A percentile compares a stretch with the other conserved stretches of the same genome.
Evolutionary conservation across 2,329 filamentous ascomycete species (phyloP).

Genomic region (Calonectria naviculata): DNA sequence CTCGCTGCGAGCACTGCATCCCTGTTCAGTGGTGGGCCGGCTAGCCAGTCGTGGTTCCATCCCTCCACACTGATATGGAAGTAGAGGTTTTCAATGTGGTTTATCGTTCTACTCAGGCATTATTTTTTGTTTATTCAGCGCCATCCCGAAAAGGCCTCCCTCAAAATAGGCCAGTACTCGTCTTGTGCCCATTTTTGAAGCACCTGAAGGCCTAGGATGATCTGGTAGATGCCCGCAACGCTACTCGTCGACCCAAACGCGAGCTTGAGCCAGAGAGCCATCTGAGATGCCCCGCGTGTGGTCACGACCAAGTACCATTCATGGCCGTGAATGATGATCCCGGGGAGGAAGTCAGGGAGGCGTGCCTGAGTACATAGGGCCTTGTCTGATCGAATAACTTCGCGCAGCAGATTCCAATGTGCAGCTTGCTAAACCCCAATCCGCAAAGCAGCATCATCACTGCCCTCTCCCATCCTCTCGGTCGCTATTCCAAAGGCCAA

Average conservation of each 20-base stretch:
- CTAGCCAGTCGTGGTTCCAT: too few relatives aligned
- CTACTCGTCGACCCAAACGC: not conserved
- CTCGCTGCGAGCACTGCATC: too few relatives aligned
- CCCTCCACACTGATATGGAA: too few relatives aligned
- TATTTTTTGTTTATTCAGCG: not conserved
- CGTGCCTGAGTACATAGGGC: not conserved
- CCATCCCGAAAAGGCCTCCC: not conserved
- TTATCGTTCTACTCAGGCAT: not conserved
- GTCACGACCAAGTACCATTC: not conserved
- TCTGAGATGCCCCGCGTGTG: not conserved
- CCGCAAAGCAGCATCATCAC: not conserved
- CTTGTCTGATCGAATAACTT: not conserved
- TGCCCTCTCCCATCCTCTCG: not conserved
- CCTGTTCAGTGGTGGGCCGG: too few relatives aligned
- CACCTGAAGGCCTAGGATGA: not conserved
- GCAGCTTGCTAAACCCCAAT: not conserved
- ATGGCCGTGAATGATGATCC: not conserved
- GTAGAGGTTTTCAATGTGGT: not conserved
- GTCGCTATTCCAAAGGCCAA: constrained; percentile 16
- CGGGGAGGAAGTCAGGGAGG: not conserved
- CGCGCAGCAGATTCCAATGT: not conserved
- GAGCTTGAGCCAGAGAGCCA: not conserved
- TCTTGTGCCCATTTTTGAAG: not conserved
- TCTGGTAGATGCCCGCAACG: not conserved
- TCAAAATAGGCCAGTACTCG: not conserved